Evolutionary conservation across 1,284 basidiomycete species (phyloP), one percentile per base, ranked within the genome.

Genomic region (Hemileia vastatrix): DNA sequence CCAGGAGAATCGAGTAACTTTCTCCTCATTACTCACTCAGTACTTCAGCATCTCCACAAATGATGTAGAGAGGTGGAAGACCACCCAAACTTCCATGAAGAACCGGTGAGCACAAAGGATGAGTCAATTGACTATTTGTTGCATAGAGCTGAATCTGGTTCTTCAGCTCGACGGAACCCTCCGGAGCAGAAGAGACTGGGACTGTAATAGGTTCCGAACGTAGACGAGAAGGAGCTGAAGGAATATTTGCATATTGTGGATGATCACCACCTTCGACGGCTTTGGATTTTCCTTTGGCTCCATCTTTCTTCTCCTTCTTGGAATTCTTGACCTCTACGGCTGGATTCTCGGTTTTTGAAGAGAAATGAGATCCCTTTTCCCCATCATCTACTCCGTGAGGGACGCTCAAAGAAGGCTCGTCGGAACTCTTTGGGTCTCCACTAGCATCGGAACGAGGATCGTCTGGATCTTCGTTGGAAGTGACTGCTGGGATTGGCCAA

Each of bases 81-180:
- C 93, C 93, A 6, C 94, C 94, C 6, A 97, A 81, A 71, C 92
- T 93, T 0, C 87, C 80, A 18, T 75, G 72, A 64, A 70, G 88
- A 69, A 32, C 84, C 0, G 91, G 87, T 64, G 89, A 94, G 51
- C 95, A 84, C 63, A 91, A 83, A 1, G 94, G 93, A 76, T 95
- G 90, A 15, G 76, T 79, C 3, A 96, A 74, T 70, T 94, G 82
- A 63, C 82, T 84, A 72, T 98, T 97, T 54, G 85, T 86, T 1
- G 89, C 82, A 72, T 97, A 97, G 54, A 95, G 78, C 65, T 97
- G 93, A 15, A 96, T 81, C 76, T 96, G 93, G 36, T 78, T 76
- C 43, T 77, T 72, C 47, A n/a, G n/a, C n/a, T n/a, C n/a, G n/a
- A n/a, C n/a, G n/a, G n/a, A n/a, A n/a, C n/a, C n/a, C n/a, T n/a